Percentiles rank a stretch among this genome's conserved stretches.
Conservation (phyloP, 2,329 filamentous ascomycete genomes). For the Phyllosticta citriasiana region DNA sequence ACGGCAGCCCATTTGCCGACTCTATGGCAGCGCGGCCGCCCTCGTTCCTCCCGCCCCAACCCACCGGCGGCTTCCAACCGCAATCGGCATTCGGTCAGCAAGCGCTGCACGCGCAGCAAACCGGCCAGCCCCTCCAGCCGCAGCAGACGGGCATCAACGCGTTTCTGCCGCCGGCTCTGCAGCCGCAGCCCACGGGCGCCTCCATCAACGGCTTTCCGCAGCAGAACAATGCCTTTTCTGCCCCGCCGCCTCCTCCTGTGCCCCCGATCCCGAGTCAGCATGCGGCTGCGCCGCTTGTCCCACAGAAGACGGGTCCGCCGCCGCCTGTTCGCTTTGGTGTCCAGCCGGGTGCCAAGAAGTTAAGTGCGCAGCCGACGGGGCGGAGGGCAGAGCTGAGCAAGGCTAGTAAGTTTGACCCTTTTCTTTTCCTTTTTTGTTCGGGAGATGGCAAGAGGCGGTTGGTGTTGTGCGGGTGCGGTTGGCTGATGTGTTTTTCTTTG, state of each 20-base stretch:
- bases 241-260: slow-evolving; percentile 36
- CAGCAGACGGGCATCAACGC: slow-evolving; percentile 47
- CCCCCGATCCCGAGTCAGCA: slow-evolving; percentile 50
- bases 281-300: slow-evolving; percentile 52
- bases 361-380: slow-evolving; percentile 79
- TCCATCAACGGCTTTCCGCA: slow-evolving; percentile 33
- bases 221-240: slow-evolving; percentile 27
- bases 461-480: not conserved
- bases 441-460: not conserved
- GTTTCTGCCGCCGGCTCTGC: slow-evolving; percentile 37
- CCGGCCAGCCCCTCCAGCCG: slow-evolving; percentile 30
- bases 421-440: slow-evolving; percentile 2
- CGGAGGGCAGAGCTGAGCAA: slow-evolving; percentile 81
- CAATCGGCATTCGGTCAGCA: slow-evolving; percentile 14
- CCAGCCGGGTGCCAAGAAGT: slow-evolving; percentile 58
- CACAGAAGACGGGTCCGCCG: slow-evolving; percentile 76
- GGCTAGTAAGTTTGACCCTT: slow-evolving; percentile 68
- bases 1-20: slow-evolving; percentile 38
- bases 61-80: slow-evolving; percentile 17
- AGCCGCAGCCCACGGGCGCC: slow-evolving; percentile 37
- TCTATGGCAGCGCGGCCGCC: slow-evolving; percentile 1
- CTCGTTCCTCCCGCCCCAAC: not conserved
- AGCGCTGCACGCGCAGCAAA: slow-evolving; percentile 16
- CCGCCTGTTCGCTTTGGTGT: slow-evolving; percentile 87
- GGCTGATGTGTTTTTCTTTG: not conserved